Conservation (phyloP, 768 basidiomycete genomes). For the button mushroom (Agaricus bisporus) region DNA sequence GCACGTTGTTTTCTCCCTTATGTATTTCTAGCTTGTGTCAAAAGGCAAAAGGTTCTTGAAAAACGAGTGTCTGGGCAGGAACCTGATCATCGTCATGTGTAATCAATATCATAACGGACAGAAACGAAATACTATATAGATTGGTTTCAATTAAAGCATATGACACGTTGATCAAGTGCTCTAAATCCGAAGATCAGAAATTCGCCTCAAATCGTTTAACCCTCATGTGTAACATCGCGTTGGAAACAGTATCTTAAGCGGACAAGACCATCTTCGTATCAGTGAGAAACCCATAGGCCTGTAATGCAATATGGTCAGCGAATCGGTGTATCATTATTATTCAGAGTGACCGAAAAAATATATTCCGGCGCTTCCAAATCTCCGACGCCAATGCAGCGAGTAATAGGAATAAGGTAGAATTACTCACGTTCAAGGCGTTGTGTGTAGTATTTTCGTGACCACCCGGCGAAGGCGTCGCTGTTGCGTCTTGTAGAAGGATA, state of each 20-base stretch:
- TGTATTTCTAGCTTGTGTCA: slow-evolving; percentile 6
- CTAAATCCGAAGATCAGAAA: too few species aligned
- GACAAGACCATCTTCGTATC: slow-evolving; percentile 25
- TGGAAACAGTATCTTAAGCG: slow-evolving; percentile 7
- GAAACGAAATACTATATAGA: not conserved
- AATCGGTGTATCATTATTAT: slow-evolving; percentile 2
- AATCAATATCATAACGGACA: too few species aligned
- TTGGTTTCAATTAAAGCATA: not conserved
- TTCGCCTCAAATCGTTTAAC: not conserved
- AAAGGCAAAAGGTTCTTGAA: not conserved
- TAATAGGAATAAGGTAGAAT: not conserved
- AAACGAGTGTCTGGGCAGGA: too few species aligned
- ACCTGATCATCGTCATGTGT: too few species aligned
- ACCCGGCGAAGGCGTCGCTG: slow-evolving; percentile 61
- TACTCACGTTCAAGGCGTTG: slow-evolving; percentile 48
- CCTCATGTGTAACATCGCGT: too few species aligned
- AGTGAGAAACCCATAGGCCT: slow-evolving; percentile 52
- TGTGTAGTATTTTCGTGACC: slow-evolving; percentile 53
- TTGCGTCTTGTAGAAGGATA: slow-evolving; percentile 49
- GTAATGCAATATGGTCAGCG: slow-evolving; percentile 8
- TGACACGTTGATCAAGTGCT: too few species aligned
- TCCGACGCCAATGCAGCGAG: too few species aligned
- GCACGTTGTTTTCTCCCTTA: not conserved
- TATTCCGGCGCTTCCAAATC: too few species aligned
- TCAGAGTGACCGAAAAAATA: too few species aligned